These are phyloP conservation scores for Candida yuanshanica DNA, from an alignment of 805 yeast species.

Conservation along the genomic window DNA sequence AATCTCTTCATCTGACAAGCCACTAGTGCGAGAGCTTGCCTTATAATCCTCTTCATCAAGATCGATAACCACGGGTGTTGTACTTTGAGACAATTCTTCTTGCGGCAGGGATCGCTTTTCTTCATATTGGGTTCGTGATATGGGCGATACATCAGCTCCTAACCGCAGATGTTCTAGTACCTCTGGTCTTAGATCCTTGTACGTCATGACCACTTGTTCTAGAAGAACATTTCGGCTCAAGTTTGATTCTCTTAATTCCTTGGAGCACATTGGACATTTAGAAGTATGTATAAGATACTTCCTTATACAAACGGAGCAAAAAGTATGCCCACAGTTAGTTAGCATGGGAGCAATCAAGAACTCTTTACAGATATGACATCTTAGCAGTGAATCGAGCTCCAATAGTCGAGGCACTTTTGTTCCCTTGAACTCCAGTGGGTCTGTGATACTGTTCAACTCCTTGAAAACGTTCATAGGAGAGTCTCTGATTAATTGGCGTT, in stretches of 20 bases:
- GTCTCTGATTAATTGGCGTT: not conserved
- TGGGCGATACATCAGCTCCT: not conserved
- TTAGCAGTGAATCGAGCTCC: conserved; percentile 60
- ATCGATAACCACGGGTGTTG: conserved; percentile 7
- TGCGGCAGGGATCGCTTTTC: not conserved
- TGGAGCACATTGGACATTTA: conserved; percentile 74
- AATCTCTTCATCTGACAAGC: conserved; percentile 22
- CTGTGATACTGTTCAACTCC: conserved; percentile 35
- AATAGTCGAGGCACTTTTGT: conserved; percentile 50
- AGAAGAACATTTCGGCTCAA: conserved; percentile 59
- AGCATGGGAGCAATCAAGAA: conserved; percentile 72
- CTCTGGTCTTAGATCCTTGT: conserved; percentile 35
- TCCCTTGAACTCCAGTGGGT: conserved; percentile 65
- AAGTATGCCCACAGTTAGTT: conserved; percentile 83
- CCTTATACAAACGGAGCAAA: conserved; percentile 83
- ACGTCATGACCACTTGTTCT: conserved; percentile 65
- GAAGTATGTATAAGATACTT: conserved; percentile 54
- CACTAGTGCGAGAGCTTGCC: not conserved
- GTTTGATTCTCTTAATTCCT: conserved; percentile 63
- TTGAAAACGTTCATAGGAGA: not conserved
- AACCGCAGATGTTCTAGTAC: conserved; percentile 28
- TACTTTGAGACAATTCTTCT: not conserved
- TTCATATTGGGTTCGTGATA: too few species aligned
- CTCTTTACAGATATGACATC: conserved; percentile 90
- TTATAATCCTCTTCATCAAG: conserved; percentile 20